Percentiles rank a stretch among this genome's conserved stretches.
These are phyloP conservation scores for Blastocystis sp. DNA, from an alignment of 352 stramenopile genomes.

Conservation along the genomic window DNA sequence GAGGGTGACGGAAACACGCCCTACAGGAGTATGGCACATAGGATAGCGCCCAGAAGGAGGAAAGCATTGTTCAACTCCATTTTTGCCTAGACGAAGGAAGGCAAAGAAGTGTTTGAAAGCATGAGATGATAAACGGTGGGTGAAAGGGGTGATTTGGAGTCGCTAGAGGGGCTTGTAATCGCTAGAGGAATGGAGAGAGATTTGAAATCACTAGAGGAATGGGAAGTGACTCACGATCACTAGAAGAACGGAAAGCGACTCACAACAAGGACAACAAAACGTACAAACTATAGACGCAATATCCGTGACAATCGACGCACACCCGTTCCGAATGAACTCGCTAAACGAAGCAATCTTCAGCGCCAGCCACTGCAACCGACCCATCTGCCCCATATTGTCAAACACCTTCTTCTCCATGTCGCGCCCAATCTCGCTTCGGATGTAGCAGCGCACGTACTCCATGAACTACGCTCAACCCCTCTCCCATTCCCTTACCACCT, in stretches of 20 bases:
- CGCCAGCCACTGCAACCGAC: not conserved
- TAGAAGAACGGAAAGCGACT: not conserved
- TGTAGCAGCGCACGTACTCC: constrained; percentile 28
- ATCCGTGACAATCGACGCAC: not conserved
- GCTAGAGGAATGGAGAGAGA: too few relatives aligned
- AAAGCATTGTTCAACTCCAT: not conserved
- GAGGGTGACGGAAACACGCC: not conserved
- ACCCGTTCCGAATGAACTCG: not conserved
- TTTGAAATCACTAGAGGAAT: too few relatives aligned
- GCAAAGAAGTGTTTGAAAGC: too few relatives aligned
- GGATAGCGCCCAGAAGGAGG: not conserved
- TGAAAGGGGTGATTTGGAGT: too few relatives aligned
- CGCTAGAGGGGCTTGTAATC: too few relatives aligned
- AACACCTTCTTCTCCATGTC: constrained; percentile 50
- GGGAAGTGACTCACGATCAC: not conserved
- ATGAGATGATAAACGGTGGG: too few relatives aligned
- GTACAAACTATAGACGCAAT: constrained; percentile 17
- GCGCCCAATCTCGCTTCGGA: constrained; percentile 14
- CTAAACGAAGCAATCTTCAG: not conserved
- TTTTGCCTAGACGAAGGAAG: not conserved
- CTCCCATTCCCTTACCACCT: not conserved
- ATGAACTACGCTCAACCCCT: constrained; percentile 25
- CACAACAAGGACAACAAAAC: not conserved
- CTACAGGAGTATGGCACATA: not conserved
- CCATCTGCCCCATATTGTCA: not conserved